Conservation (phyloP, 2,329 filamentous ascomycete genomes). For the Pseudopithomyces maydicus region DNA sequence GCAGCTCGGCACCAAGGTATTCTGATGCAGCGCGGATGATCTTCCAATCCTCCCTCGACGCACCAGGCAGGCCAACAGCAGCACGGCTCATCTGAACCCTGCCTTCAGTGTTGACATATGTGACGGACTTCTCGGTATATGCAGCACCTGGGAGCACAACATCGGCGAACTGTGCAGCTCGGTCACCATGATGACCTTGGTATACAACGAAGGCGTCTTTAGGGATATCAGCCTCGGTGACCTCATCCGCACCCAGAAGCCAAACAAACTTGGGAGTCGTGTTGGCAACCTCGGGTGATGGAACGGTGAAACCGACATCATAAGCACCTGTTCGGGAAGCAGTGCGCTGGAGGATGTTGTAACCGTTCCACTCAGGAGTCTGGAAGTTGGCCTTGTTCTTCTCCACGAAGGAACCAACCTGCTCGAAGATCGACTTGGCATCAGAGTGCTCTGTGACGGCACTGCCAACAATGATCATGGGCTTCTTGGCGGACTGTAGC, state of each 20-base stretch:
- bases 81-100: slow-evolving; percentile 92
- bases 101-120: slow-evolving; percentile 97
- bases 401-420: slow-evolving; percentile 86
- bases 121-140: slow-evolving; percentile 95
- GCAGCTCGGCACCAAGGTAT: slow-evolving; percentile 83
- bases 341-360: slow-evolving; percentile 92
- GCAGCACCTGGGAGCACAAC: slow-evolving; percentile 91
- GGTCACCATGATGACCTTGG: slow-evolving; percentile 97
- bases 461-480: slow-evolving; percentile 96
- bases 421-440: slow-evolving; percentile 91
- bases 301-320: slow-evolving; percentile 91
- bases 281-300: slow-evolving; percentile 78
- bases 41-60: slow-evolving; percentile 97
- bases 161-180: slow-evolving; percentile 89
- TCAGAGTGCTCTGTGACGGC: slow-evolving; percentile 89
- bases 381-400: slow-evolving; percentile 89
- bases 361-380: slow-evolving; percentile 93
- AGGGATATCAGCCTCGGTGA: slow-evolving; percentile 82
- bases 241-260: slow-evolving; percentile 94
- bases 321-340: slow-evolving; percentile 93
- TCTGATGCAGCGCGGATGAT: slow-evolving; percentile 92
- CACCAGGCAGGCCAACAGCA: slow-evolving; percentile 86
- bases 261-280: slow-evolving; percentile 94
- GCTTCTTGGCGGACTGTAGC: slow-evolving; percentile 82
- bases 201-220: slow-evolving; percentile 97